Percentiles rank a stretch among this genome's conserved stretches.
Conservation (phyloP, 495 filamentous ascomycete species). For the Penicillium alfredii region DNA sequence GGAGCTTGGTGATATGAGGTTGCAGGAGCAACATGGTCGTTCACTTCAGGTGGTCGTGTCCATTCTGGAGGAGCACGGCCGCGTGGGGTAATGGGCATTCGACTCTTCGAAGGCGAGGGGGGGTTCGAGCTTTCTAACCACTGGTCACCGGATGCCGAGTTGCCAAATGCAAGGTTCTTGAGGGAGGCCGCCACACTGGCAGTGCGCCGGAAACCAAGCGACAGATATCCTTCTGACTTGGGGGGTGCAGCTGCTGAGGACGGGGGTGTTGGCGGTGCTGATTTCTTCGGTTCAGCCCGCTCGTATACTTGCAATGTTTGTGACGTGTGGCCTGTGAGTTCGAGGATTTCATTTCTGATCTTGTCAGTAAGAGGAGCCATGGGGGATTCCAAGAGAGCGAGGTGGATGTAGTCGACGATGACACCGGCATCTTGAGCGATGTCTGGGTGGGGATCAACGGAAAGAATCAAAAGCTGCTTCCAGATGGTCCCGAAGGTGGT, state of each 20-base stretch:
- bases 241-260: slow-evolving; percentile 29
- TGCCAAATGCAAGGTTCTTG: slow-evolving; percentile 62
- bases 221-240: slow-evolving; percentile 61
- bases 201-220: slow-evolving; percentile 57
- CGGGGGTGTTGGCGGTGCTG: slow-evolving; percentile 46
- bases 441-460: slow-evolving; percentile 91
- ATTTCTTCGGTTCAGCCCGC: slow-evolving; percentile 34
- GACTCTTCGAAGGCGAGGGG: slow-evolving; percentile 33
- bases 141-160: slow-evolving; percentile 26
- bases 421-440: slow-evolving; percentile 76
- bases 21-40: slow-evolving; percentile 61
- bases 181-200: slow-evolving; percentile 68
- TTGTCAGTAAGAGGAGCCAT: slow-evolving; percentile 62
- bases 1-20: slow-evolving; percentile 70
- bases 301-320: slow-evolving; percentile 41
- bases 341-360: slow-evolving; percentile 71
- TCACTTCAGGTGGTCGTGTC: slow-evolving; percentile 70
- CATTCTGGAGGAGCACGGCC: slow-evolving; percentile 63
- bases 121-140: slow-evolving; percentile 16
- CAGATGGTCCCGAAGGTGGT: slow-evolving; percentile 88
- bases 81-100: slow-evolving; percentile 45
- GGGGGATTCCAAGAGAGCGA: slow-evolving; percentile 67
- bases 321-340: slow-evolving; percentile 48
- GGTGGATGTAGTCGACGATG: slow-evolving; percentile 79
- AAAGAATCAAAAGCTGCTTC: slow-evolving; percentile 86